Conservation (phyloP, 768 basidiomycete species). For the Suillus subalutaceus region DNA sequence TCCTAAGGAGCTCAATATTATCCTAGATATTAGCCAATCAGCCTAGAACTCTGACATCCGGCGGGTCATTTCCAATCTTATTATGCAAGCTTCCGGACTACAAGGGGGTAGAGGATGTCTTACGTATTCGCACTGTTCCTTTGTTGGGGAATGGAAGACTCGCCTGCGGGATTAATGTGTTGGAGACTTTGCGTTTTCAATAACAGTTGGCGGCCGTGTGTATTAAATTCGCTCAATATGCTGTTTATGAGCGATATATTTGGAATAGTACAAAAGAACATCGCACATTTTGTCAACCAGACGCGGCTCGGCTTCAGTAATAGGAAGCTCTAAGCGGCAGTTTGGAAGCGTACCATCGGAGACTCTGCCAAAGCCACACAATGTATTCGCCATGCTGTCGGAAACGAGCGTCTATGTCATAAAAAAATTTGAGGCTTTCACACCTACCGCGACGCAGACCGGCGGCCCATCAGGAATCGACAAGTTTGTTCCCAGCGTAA, state of each 20-base stretch:
- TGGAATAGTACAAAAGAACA: background rate
- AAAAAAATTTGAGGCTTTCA: background rate
- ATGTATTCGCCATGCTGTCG: too few species aligned
- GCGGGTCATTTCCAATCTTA: background rate
- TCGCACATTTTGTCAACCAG: too few species aligned
- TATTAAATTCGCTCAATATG: background rate
- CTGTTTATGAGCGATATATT: background rate
- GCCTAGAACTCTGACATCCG: background rate
- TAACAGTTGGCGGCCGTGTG: background rate
- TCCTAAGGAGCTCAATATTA: background rate
- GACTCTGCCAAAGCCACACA: background rate
- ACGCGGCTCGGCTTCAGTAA: too few species aligned
- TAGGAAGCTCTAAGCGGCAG: background rate
- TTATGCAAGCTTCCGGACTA: background rate
- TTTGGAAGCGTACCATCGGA: background rate
- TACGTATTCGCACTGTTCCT: background rate
- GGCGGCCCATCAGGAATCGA: too few species aligned
- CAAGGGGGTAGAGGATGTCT: background rate
- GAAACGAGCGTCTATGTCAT: too few species aligned
- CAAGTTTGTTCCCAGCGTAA: too few species aligned
- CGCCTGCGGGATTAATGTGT: conserved; percentile 3
- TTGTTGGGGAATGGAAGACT: conserved; percentile 1
- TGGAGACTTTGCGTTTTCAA: background rate
- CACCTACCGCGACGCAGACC: too few species aligned
- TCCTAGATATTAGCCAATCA: background rate